Conservation (phyloP, 306 rosid genomes). For the Ochetophila trinervis region DNA sequence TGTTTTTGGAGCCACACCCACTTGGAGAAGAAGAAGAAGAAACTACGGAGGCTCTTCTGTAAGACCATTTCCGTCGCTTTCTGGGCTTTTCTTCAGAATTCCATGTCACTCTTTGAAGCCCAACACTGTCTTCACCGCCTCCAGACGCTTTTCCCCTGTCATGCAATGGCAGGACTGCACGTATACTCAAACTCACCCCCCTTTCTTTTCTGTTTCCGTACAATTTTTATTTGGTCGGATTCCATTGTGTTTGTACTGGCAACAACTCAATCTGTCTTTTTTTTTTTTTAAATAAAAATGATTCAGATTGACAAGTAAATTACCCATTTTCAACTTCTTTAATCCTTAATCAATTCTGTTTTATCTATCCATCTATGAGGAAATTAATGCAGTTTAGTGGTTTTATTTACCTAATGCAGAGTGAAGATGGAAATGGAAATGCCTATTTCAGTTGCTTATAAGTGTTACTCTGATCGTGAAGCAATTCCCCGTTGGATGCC, state of each 20-base stretch:
- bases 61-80: constrained; percentile 31
- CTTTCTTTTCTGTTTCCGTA: neutral
- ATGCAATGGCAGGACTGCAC: constrained; percentile 99
- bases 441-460: constrained; percentile 71
- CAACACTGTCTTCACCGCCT: constrained; percentile 34
- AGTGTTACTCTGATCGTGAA: constrained; percentile 86
- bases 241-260: neutral
- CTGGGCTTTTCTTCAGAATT: constrained; percentile 35
- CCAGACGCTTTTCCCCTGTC: constrained; percentile 54
- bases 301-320: no score
- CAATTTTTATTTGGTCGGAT: neutral
- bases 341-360: neutral
- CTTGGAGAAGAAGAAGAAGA: constrained; percentile 13
- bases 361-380: no score
- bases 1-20: constrained; percentile 30
- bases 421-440: constrained; percentile 83
- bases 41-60: constrained; percentile 14
- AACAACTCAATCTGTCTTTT: neutral
- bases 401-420: constrained; percentile 53
- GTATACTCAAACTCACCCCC: constrained; percentile 31
- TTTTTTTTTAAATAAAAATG: no score
- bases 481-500: constrained; percentile 95
- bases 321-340: no score
- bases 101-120: constrained; percentile 31
- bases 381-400: no score